Evolutionary conservation across 352 stramenopile genomes (phyloP).

Genomic region (Pelagophyceae sp.): DNA sequence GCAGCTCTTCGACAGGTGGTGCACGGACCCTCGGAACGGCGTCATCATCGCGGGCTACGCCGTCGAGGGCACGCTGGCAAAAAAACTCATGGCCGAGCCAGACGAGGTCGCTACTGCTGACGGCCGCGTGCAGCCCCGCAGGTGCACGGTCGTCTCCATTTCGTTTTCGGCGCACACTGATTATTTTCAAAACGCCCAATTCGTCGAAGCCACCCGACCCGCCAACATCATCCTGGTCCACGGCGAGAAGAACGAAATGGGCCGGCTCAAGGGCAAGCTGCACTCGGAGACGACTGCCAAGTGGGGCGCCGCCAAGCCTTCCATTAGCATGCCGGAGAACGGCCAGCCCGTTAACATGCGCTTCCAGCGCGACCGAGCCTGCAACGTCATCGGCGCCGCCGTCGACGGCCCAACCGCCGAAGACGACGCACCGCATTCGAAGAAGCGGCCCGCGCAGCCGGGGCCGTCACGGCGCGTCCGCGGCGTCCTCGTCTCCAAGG

Average conservation of each 20-base stretch:
- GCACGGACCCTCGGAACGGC: conserved; percentile 91
- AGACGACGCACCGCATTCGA: background rate
- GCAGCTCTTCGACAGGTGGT: conserved; percentile 95
- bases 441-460: no score
- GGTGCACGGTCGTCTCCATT: conserved; percentile 90
- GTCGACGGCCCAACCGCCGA: background rate
- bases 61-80: conserved; percentile 92
- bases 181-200: conserved; percentile 88
- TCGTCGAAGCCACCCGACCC: conserved; percentile 81
- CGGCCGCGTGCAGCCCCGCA: conserved; percentile 81
- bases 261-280: conserved; percentile 70
- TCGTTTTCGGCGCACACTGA: conserved; percentile 94
- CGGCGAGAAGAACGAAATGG: conserved; percentile 96
- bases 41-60: conserved; percentile 98
- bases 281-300: background rate
- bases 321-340: conserved; percentile 61
- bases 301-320: conserved; percentile 34
- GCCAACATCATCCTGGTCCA: conserved; percentile 75
- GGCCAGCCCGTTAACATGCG: conserved; percentile 56
- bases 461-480: conserved; percentile 34
- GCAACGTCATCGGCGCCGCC: conserved; percentile 29
- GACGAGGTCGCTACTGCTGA: conserved; percentile 88
- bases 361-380: conserved; percentile 48
- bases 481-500: conserved; percentile 57
- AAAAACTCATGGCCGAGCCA: conserved; percentile 88